These are phyloP conservation scores for Colletotrichum lupini DNA, from an alignment of 2,329 filamentous ascomycete species.

Conservation along the genomic window DNA sequence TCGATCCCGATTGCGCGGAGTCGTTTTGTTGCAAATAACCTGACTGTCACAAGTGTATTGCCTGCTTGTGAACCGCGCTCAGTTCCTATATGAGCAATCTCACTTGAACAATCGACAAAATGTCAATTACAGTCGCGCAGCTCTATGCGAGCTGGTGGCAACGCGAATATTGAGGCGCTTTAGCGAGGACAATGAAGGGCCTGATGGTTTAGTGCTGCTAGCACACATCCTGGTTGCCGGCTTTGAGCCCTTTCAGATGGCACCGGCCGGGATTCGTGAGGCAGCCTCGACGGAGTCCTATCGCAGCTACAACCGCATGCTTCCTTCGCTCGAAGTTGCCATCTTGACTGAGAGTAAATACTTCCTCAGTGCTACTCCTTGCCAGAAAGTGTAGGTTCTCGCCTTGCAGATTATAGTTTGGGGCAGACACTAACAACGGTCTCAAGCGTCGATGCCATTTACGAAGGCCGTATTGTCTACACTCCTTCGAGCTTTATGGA, in stretches of 20 bases:
- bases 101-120: conserved; percentile 83
- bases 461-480: conserved; percentile 83
- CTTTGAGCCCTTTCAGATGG: conserved; percentile 88
- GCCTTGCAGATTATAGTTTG: conserved; percentile 60
- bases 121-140: conserved; percentile 81
- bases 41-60: conserved; percentile 74
- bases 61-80: conserved; percentile 82
- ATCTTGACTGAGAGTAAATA: conserved; percentile 85
- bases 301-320: conserved; percentile 65
- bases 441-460: conserved; percentile 77
- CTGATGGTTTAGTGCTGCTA: conserved; percentile 76
- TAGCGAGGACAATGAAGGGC: conserved; percentile 79
- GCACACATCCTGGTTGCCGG: conserved; percentile 85
- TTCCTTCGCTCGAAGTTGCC: conserved; percentile 84
- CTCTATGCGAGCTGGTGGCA: conserved; percentile 83
- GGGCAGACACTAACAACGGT: conserved; percentile 38
- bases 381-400: conserved; percentile 73
- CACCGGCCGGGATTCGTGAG: conserved; percentile 72
- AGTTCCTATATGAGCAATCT: conserved; percentile 82
- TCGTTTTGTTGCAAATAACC: background rate
- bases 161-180: conserved; percentile 82
- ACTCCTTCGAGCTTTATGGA: conserved; percentile 85
- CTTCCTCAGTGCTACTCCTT: conserved; percentile 81
- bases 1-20: background rate
- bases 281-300: conserved; percentile 63